Percentiles rank a stretch among this genome's conserved stretches.
These are phyloP conservation scores for Pythium plurisporium DNA, from an alignment of 352 stramenopile species.

Conservation along the genomic window DNA sequence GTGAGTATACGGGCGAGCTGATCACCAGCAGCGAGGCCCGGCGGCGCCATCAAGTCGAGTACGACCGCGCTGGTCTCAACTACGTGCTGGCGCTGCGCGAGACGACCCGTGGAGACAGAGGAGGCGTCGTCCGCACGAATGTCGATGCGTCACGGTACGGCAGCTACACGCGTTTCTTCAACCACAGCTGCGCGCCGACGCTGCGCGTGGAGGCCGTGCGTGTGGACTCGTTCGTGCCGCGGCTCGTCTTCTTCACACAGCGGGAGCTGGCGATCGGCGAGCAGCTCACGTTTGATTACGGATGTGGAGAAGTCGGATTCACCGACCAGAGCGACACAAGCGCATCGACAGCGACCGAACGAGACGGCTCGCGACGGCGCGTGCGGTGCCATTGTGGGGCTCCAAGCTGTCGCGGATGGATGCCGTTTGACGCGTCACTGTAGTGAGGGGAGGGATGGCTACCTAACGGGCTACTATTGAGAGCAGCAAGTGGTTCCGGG, in stretches of 20 bases:
- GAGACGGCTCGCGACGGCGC: background rate
- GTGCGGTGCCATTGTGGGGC: slow-evolving; percentile 30
- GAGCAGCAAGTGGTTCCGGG: background rate
- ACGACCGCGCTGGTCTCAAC: slow-evolving; percentile 30
- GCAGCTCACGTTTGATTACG: slow-evolving; percentile 69
- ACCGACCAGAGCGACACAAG: too few species aligned
- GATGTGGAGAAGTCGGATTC: too few species aligned
- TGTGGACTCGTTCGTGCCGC: slow-evolving; percentile 52
- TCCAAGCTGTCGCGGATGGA: slow-evolving; percentile 25
- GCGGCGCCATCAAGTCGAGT: slow-evolving; percentile 29
- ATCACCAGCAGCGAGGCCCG: slow-evolving; percentile 41
- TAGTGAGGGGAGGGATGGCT: slow-evolving; percentile 20
- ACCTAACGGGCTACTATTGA: slow-evolving; percentile 2
- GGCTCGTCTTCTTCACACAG: slow-evolving; percentile 48
- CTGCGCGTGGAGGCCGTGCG: slow-evolving; percentile 47
- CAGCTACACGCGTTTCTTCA: slow-evolving; percentile 66
- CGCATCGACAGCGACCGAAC: background rate
- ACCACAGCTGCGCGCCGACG: slow-evolving; percentile 61
- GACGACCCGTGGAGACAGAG: background rate
- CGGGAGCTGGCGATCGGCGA: slow-evolving; percentile 27
- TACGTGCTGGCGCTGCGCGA: slow-evolving; percentile 61
- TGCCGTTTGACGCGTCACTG: slow-evolving; percentile 31
- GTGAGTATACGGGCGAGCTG: slow-evolving; percentile 64
- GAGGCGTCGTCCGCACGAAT: slow-evolving; percentile 43
- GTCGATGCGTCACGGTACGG: slow-evolving; percentile 47